Evolutionary conservation across 768 basidiomycete genomes (phyloP), one percentile per base, ranked within the genome.

Genomic region (Phanerodontia chrysosporium): DNA sequence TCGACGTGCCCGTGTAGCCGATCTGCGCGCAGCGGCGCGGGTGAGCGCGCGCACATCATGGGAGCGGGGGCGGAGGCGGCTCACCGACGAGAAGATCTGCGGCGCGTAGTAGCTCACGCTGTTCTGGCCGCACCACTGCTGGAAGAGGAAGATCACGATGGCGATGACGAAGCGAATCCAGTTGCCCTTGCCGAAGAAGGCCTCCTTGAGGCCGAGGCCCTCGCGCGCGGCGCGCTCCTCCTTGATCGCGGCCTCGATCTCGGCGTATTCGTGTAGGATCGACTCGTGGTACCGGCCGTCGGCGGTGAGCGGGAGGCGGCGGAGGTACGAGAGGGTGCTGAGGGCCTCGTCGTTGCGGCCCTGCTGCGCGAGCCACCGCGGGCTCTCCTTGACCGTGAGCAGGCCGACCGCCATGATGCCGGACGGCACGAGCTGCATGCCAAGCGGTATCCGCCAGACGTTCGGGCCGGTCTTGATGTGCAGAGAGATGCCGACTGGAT

Each of bases 51-150:
- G n/a, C n/a, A n/a, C n/a, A n/a, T n/a, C n/a, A n/a, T n/a, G n/a
- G n/a, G n/a, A n/a, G n/a, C 32, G 32, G 7, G 32, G 13, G 13
- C 32, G 32, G 32, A 13, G 7, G 13, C 6, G 30, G 70, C 78
- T 65, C 61, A 86, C 83, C 21, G 87, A 83, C 9, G 76, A 72
- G 70, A 90, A 90, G 61, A 90, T 87, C 66, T 86, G 85, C 4
- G 89, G 86, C 0, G 87, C 85, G 60, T 90, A 89, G 68, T 90
- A 87, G 45, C 75, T 76, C 63, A 93, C 87, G 0, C 87, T 86
- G 72, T 94, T 91, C 69, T 93, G 92, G 1, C 92, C 92, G 49
- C 82, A 80, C 86, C 86, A 92, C 68, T 93, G 90, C 64, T 93
- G 92, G 8, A 92, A 74, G 60, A 89, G 68, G 76, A 92, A 92